These are phyloP conservation scores for Raphidocelis subcapitata DNA, from an alignment of 139 green algal species.

Conservation along the genomic window DNA sequence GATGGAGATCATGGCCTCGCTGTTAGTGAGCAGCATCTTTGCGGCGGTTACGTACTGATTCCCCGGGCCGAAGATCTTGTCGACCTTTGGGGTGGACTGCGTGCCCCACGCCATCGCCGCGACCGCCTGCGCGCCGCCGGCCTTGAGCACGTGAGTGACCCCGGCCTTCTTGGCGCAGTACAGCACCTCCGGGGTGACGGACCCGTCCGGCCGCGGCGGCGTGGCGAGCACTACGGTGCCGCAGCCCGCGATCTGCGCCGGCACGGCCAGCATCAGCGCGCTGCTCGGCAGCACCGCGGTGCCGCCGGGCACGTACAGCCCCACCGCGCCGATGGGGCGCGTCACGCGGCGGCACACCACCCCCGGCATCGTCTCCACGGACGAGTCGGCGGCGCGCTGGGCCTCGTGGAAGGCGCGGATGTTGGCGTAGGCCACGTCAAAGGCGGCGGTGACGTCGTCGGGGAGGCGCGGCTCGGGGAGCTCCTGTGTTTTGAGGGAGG, in stretches of 20 bases:
- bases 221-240: conserved; percentile 94
- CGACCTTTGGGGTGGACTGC: conserved; percentile 89
- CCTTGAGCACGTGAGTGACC: conserved; percentile 95
- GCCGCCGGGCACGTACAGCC: conserved; percentile 96
- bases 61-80: conserved; percentile 89
- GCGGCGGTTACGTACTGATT: conserved; percentile 93
- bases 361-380: conserved; percentile 94
- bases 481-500: no score
- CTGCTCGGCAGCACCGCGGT: conserved; percentile 94
- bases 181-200: conserved; percentile 79
- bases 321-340: conserved; percentile 77
- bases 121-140: conserved; percentile 93
- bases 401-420: conserved; percentile 93
- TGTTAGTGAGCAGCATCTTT: conserved; percentile 91
- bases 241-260: conserved; percentile 86
- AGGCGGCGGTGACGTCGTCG: conserved; percentile 72
- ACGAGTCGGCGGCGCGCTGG: conserved; percentile 59
- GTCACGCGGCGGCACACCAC: conserved; percentile 78
- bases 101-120: conserved; percentile 97
- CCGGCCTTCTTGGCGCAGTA: conserved; percentile 96
- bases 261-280: conserved; percentile 96
- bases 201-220: conserved; percentile 65
- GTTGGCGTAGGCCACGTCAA: conserved; percentile 95
- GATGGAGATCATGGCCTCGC: conserved; percentile 95
- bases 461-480: conserved; percentile 74